phyloP scores from a whole-genome alignment of 768 basidiomycete genomes.

The Serendipita sp. region DNA sequence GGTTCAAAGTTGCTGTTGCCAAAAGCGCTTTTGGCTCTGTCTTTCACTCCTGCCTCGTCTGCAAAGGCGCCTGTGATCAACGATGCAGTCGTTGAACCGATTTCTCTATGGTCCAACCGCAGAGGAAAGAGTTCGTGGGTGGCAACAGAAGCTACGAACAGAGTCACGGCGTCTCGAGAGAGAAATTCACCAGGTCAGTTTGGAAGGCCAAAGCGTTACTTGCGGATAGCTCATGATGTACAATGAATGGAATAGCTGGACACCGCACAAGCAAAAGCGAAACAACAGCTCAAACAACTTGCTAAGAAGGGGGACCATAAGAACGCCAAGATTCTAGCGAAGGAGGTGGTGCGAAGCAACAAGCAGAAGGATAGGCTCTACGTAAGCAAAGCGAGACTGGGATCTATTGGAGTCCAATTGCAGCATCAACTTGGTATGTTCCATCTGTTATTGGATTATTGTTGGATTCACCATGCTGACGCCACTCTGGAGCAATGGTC shows the following conservation, averaged over 20 bases:
- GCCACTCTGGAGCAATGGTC: slow-evolving; percentile 51
- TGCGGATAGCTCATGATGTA: slow-evolving; percentile 11
- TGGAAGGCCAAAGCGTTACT: slow-evolving; percentile 15
- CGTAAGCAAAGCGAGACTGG: slow-evolving; percentile 82
- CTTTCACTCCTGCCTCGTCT: no score
- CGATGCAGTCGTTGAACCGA: slow-evolving; percentile 81
- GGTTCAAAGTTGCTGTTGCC: background rate
- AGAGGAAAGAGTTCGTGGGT: slow-evolving; percentile 81
- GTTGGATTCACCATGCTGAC: background rate
- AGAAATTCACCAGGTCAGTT: slow-evolving; percentile 83
- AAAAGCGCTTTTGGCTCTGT: no score
- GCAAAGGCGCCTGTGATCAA: no score
- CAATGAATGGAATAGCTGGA: slow-evolving; percentile 43
- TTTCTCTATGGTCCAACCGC: slow-evolving; percentile 94
- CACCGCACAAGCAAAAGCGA: slow-evolving; percentile 61
- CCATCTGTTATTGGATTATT: background rate
- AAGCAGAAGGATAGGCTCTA: slow-evolving; percentile 89
- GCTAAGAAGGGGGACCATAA: slow-evolving; percentile 85
- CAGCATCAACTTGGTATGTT: slow-evolving; percentile 78
- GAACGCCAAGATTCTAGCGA: slow-evolving; percentile 81
- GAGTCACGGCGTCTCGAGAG: slow-evolving; percentile 76
- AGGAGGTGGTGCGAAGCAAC: slow-evolving; percentile 84
- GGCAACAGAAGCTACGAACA: slow-evolving; percentile 74
- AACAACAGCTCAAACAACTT: slow-evolving; percentile 68
- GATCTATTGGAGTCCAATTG: slow-evolving; percentile 79